These are phyloP conservation scores for Candida maltosa DNA, from an alignment of 805 yeast genomes.

Conservation along the genomic window DNA sequence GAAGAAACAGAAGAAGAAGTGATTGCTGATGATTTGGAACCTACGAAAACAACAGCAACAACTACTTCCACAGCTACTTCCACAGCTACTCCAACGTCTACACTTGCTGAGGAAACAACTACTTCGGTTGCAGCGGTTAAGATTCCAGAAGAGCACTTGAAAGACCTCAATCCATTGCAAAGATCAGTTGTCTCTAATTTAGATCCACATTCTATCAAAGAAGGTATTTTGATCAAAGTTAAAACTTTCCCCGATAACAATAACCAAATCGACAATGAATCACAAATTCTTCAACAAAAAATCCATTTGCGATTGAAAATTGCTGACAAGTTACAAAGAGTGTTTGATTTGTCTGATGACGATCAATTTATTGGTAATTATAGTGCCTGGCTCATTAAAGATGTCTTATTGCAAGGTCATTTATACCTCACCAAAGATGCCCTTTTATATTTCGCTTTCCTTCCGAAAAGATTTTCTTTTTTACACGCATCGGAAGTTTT, in stretches of 20 bases:
- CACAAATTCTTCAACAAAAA: slow-evolving; percentile 9
- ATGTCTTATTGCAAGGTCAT: slow-evolving; percentile 84
- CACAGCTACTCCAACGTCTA: neutral
- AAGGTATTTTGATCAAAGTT: slow-evolving; percentile 9
- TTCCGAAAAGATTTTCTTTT: slow-evolving; percentile 47
- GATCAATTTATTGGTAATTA: slow-evolving; percentile 61
- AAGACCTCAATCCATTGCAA: slow-evolving; percentile 16
- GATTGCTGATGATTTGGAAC: neutral
- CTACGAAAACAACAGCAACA: neutral
- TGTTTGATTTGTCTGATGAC: slow-evolving; percentile 45
- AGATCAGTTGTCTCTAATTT: slow-evolving; percentile 29
- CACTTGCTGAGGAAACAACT: neutral
- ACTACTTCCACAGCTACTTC: neutral
- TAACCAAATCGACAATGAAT: slow-evolving; percentile 2
- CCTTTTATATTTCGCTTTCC: slow-evolving; percentile 71
- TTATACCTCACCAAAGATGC: slow-evolving; percentile 64
- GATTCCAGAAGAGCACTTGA: neutral
- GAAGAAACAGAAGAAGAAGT: neutral
- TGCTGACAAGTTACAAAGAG: slow-evolving; percentile 32
- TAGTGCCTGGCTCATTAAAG: slow-evolving; percentile 77
- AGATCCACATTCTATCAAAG: slow-evolving; percentile 15
- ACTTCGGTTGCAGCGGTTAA: neutral
- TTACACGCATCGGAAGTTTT: slow-evolving; percentile 3
- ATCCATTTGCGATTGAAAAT: slow-evolving; percentile 17
- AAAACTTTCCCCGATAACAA: too few relatives aligned